A percentile compares a stretch with the other conserved stretches of the same genome.
phyloP scores from a whole-genome alignment of 78 protist genomes.

The Dictyostelium discoideum region DNA sequence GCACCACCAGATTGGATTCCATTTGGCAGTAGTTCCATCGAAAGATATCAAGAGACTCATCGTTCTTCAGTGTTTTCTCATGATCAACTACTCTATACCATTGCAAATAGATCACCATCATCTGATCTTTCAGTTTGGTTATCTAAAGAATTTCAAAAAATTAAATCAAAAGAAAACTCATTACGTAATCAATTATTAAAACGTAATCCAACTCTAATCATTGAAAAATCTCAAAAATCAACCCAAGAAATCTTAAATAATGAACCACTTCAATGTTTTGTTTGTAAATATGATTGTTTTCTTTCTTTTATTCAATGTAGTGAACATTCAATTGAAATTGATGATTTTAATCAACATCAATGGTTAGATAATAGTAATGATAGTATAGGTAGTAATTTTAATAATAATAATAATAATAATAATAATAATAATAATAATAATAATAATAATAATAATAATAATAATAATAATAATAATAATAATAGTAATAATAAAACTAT shows the following conservation, averaged over 20 bases:
- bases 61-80: constrained; percentile 66
- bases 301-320: constrained; percentile 34
- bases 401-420: too few species aligned
- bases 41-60: constrained; percentile 47
- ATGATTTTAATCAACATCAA: neutral
- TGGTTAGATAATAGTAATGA: neutral
- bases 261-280: constrained; percentile 60
- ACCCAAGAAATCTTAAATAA: neutral
- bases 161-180: neutral
- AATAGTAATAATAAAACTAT: neutral
- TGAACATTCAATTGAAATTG: constrained; percentile 1
- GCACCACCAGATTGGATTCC: constrained; percentile 90
- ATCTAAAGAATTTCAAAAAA: constrained; percentile 18
- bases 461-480: neutral
- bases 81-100: constrained; percentile 62
- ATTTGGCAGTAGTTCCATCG: constrained; percentile 59
- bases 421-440: too few species aligned
- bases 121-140: constrained; percentile 1
- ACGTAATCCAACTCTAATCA: neutral
- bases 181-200: neutral
- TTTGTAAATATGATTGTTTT: constrained; percentile 75
- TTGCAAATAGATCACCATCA: constrained; percentile 21
- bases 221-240: neutral
- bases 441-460: too few species aligned
- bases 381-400: neutral